Evolutionary conservation across 306 rosid genomes (phyloP), one percentile per base, ranked within the genome.

Genomic region (Amphicarpaea edgeworthii): DNA sequence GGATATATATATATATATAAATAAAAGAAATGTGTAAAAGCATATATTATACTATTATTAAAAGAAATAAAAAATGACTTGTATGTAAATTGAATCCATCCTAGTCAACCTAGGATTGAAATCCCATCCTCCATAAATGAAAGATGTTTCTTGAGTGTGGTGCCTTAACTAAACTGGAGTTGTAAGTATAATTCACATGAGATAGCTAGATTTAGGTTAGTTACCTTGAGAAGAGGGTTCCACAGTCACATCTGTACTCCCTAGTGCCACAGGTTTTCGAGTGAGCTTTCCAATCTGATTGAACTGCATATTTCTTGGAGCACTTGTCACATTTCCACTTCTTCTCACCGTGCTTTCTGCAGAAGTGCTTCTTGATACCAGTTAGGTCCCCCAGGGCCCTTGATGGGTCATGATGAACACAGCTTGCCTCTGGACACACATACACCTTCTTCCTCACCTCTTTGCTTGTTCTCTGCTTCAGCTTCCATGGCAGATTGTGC

Each of bases 251-350:
- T 88, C 93, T 87, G 78, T 96, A 90, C 89, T 96, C 99, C 72
- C 93, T 86, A 0, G 98, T 90, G 76, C 99, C 99, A 84, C 99
- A 96, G 75, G 93, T 92, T 57, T 92, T 96, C 46, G 98, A 89
- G 61, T 96, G 99, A 49, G 99, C 99, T 86, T 96, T 96, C 93
- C 96, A 92, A 83, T 96, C 99, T 8, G 99, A 96, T 82, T 90
- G 98, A 88, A 96, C 99, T 0, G 99, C 98, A 40, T 96, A 96
- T 49, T 61, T 90, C 89, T 96, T 96, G 1, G 93, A 89, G 78
- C 99, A 96, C 78, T 92, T 96, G 2, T 96, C 99, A 71, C 99
- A 96, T 85, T 96, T 92, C 99, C 99, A 96, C 86, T 90, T 90
- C 91, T 96, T 96, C 85, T 96, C 99, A 1, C 99, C 99, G 17